These are phyloP conservation scores for Kurtzmaniella fragi DNA, from an alignment of 805 yeast genomes.

Conservation along the genomic window DNA sequence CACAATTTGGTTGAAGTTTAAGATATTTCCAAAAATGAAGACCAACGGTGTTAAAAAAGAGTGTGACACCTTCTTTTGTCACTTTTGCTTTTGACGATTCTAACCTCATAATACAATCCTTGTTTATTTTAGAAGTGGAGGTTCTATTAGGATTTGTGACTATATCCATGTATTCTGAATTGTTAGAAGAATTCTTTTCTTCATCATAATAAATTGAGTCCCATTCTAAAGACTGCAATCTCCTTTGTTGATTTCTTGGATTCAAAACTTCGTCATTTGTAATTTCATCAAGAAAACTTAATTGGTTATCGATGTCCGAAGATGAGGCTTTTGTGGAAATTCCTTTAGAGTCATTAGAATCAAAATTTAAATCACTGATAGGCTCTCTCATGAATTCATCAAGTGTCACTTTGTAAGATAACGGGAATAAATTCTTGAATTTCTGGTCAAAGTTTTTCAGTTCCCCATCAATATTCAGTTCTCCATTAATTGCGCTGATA, in stretches of 20 bases:
- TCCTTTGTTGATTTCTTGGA: constrained; percentile 17
- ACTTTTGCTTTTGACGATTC: constrained; percentile 24
- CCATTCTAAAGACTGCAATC: constrained; percentile 28
- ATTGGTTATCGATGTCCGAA: constrained; percentile 20
- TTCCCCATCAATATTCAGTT: constrained; percentile 8
- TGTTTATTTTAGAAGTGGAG: constrained; percentile 9
- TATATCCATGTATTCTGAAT: constrained; percentile 15
- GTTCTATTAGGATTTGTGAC: constrained; percentile 10
- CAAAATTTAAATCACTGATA: not conserved
- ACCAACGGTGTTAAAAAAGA: constrained; percentile 43
- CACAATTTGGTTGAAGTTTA: constrained; percentile 49
- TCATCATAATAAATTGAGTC: constrained; percentile 20
- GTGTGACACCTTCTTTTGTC: constrained; percentile 32
- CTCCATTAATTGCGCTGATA: not conserved
- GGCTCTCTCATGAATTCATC: constrained; percentile 21
- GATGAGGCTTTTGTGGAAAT: not conserved
- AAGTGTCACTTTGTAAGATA: constrained; percentile 26
- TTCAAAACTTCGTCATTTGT: constrained; percentile 25
- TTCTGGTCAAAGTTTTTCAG: constrained; percentile 13
- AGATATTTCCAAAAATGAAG: constrained; percentile 53
- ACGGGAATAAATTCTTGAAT: constrained; percentile 25
- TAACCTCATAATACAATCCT: constrained; percentile 10
- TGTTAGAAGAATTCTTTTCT: constrained; percentile 13
- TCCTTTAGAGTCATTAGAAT: not conserved
- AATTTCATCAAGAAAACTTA: constrained; percentile 35